Base-by-base conservation (phyloP, 2,329 filamentous ascomycete species). In the Truncatella angustata region DNA sequence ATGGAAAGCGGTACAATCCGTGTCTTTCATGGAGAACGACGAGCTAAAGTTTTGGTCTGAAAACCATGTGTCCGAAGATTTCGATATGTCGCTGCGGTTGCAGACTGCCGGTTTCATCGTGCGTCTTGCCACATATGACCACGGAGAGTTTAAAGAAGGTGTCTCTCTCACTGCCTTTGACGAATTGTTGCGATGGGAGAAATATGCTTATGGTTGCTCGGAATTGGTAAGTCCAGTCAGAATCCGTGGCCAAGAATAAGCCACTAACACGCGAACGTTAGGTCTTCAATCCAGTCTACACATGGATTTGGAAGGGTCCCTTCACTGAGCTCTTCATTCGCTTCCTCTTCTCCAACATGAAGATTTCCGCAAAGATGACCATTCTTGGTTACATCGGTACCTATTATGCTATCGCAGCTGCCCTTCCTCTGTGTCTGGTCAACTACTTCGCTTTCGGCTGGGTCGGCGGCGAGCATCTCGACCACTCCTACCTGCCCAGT, bases 81-180 rank as follows among this genome's bases (percentile, higher is more conserved):
- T 43, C 21, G 40, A 43, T 24, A 26, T 43, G 16, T 23, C 46
- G 20, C 32, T 53, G 16, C 51, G 51, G n/a, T 39, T 53, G 9
- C 51, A 53, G 32, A 53, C 46, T 12, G 35, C 37, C 12, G 51
- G 51, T 12, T 44, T 50, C 24, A 20, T 50, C 28, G 40, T 53
- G 16, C 35, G 51, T 11, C 45, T 53, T 18, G 51, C 51, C 14
- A 50, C 36, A 14, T 53, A 53, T 42, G 36, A 53, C 47, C 35
- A 49, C 23, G 51, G 47, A 10, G 51, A 37, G 16, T 53, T 53
- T 60, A 37, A 84, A 61, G 44, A 85, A 79, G 51, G 82, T 79
- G 1, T 53, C 23, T 53, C 51, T 10, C 47, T 53, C 6, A 75
- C 79, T 45, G 85, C 83, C 0, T 55, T 53, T 40, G 51, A 53